Evolutionary conservation across 2,329 filamentous ascomycete species (phyloP).

Genomic region (Colletotrichum eremochloae): DNA sequence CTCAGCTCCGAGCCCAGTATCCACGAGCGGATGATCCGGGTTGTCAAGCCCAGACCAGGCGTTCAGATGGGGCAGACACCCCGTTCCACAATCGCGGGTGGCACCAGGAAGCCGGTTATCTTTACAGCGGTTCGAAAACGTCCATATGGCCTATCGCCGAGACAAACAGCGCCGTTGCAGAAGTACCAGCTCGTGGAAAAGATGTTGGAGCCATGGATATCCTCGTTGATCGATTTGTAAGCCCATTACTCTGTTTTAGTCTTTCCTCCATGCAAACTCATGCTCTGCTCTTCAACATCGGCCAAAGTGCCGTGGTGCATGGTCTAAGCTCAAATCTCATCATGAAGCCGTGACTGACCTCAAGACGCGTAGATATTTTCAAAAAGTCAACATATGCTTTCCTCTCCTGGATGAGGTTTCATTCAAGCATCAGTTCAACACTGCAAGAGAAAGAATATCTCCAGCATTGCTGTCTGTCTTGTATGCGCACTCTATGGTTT

Average conservation of each 20-base stretch:
- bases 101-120: conserved; percentile 52
- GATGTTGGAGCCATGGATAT: conserved; percentile 67
- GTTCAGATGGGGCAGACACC: conserved; percentile 21
- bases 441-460: conserved; percentile 63
- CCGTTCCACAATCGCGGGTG: conserved; percentile 26
- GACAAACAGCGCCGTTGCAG: conserved; percentile 55
- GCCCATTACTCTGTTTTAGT: conserved; percentile 22
- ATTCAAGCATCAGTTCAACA: conserved; percentile 63
- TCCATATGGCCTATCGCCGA: conserved; percentile 57
- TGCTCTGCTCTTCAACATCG: not conserved
- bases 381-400: conserved; percentile 69
- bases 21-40: conserved; percentile 49
- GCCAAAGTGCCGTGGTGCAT: not conserved
- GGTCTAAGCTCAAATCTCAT: not conserved
- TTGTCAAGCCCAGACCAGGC: conserved; percentile 34
- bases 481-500: conserved; percentile 69
- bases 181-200: conserved; percentile 71
- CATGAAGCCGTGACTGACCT: not conserved
- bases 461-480: conserved; percentile 69
- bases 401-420: conserved; percentile 70
- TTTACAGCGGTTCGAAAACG: conserved; percentile 62
- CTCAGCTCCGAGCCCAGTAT: conserved; percentile 53
- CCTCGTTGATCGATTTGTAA: conserved; percentile 64
- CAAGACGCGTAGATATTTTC: conserved; percentile 60
- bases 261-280: too few relatives aligned